Conservation (phyloP, 805 yeast genomes). For the Ogataea trehalophila region DNA sequence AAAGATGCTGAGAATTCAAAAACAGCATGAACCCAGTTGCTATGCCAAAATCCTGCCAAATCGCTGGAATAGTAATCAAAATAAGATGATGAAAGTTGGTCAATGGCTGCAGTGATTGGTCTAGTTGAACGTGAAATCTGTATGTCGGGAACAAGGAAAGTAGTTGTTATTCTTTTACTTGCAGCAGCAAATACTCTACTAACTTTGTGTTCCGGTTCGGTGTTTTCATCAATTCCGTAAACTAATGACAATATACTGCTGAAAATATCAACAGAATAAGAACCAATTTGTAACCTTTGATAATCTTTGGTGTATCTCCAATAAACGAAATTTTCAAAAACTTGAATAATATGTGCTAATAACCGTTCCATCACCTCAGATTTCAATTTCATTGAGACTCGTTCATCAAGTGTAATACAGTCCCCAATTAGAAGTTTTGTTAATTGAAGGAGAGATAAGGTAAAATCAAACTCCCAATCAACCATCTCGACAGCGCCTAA, state of each 20-base stretch:
- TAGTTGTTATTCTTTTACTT: conserved; percentile 44
- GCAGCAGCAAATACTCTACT: conserved; percentile 49
- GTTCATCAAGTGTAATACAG: conserved; percentile 37
- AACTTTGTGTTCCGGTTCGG: conserved; percentile 34
- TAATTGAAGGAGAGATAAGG: conserved; percentile 54
- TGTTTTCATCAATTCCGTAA: conserved; percentile 46
- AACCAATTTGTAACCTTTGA: conserved; percentile 61
- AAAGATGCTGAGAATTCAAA: conserved; percentile 55
- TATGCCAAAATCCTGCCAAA: conserved; percentile 41
- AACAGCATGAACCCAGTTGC: conserved; percentile 44
- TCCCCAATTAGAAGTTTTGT: conserved; percentile 48
- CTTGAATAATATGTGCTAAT: conserved; percentile 51
- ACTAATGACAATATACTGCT: conserved; percentile 46
- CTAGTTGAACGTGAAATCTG: conserved; percentile 49
- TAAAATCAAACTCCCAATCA: conserved; percentile 60
- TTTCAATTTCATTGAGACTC: conserved; percentile 38
- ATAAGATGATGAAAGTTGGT: conserved; percentile 33
- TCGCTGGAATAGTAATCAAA: conserved; percentile 25
- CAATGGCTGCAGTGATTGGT: conserved; percentile 50
- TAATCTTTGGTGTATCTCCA: conserved; percentile 58
- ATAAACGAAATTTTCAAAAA: conserved; percentile 67
- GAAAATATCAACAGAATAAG: conserved; percentile 49
- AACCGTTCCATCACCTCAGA: conserved; percentile 52
- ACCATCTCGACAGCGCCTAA: conserved; percentile 72
- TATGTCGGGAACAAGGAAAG: conserved; percentile 50